A percentile compares a stretch with the other conserved stretches of the same genome.
Conservation (phyloP, 2,329 filamentous ascomycete species). For the Emmonsiellopsis sp. region DNA sequence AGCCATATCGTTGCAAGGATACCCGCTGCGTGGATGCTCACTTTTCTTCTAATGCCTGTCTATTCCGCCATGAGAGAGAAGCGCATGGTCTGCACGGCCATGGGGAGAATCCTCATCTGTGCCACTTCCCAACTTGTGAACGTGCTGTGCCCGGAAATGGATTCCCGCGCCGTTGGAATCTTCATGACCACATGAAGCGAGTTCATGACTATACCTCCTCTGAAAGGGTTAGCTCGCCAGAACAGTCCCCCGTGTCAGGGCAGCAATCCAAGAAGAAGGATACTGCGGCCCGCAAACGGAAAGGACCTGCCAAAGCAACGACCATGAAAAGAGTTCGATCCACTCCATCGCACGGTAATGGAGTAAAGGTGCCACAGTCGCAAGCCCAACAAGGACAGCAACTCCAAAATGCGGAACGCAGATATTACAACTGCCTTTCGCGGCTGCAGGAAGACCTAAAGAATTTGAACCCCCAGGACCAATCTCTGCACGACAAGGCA, state of each 20-base stretch:
- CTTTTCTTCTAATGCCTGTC: constrained; percentile 91
- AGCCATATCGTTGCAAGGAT: constrained; percentile 91
- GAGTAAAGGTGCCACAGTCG: constrained; percentile 5
- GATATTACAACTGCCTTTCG: constrained; percentile 33
- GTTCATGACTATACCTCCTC: constrained; percentile 59
- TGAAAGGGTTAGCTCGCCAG: constrained; percentile 34
- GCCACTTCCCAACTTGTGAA: constrained; percentile 80
- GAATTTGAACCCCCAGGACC: constrained; percentile 32
- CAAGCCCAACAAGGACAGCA: constrained; percentile 29
- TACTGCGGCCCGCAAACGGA: constrained; percentile 28
- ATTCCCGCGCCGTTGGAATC: constrained; percentile 91
- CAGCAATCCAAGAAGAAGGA: constrained; percentile 28
- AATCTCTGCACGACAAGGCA: constrained; percentile 34
- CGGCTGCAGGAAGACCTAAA: constrained; percentile 31
- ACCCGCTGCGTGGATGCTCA: constrained; percentile 72
- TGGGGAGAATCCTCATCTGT: constrained; percentile 84
- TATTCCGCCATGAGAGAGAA: constrained; percentile 90
- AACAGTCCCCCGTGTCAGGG: constrained; percentile 25
- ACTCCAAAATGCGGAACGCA: constrained; percentile 34
- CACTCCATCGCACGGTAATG: constrained; percentile 24
- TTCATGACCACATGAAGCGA: constrained; percentile 93
- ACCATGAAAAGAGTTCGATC: constrained; percentile 37
- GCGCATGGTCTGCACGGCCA: constrained; percentile 94
- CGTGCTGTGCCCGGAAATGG: constrained; percentile 73
- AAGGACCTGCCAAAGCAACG: constrained; percentile 26